phyloP scores from a whole-genome alignment of 352 stramenopile genomes.

The Phytophthora kernoviae region DNA sequence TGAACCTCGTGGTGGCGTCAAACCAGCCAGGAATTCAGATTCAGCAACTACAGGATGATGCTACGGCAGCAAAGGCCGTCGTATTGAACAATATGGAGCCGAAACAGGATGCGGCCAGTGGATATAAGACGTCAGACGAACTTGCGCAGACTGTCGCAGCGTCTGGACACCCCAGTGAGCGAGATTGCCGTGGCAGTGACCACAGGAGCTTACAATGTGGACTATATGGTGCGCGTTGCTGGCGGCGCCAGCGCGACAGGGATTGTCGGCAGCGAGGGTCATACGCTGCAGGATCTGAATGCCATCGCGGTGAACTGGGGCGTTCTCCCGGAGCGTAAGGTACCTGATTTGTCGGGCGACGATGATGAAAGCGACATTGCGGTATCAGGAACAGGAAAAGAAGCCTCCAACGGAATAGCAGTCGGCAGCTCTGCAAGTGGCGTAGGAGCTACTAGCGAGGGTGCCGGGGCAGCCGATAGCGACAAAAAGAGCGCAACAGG shows the following conservation, averaged over 20 bases:
- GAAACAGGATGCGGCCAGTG: constrained; percentile 33
- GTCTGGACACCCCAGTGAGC: constrained; percentile 64
- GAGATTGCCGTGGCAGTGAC: constrained; percentile 67
- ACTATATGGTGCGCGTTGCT: constrained; percentile 71
- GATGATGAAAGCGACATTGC: constrained; percentile 22
- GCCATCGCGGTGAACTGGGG: constrained; percentile 74
- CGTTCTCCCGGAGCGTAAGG: constrained; percentile 63
- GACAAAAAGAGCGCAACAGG: constrained; percentile 54
- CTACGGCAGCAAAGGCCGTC: constrained; percentile 12
- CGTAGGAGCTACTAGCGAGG: constrained; percentile 9
- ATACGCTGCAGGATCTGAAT: constrained; percentile 71
- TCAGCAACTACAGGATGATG: constrained; percentile 61
- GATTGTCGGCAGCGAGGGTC: constrained; percentile 31
- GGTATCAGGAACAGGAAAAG: constrained; percentile 19
- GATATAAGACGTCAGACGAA: constrained; percentile 63
- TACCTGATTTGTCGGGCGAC: constrained; percentile 40
- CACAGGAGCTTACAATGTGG: constrained; percentile 68
- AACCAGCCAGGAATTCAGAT: constrained; percentile 77
- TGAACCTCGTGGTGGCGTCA: constrained; percentile 73
- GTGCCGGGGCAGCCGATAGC: constrained; percentile 25
- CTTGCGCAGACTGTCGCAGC: constrained; percentile 54
- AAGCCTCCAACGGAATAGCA: constrained; percentile 32
- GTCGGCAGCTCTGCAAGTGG: constrained; percentile 17
- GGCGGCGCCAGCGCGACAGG: constrained; percentile 31
- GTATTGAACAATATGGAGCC: constrained; percentile 51